Base-by-base conservation (phyloP, 2,329 filamentous ascomycete species). In the Arthrobotrys iridis region DNA sequence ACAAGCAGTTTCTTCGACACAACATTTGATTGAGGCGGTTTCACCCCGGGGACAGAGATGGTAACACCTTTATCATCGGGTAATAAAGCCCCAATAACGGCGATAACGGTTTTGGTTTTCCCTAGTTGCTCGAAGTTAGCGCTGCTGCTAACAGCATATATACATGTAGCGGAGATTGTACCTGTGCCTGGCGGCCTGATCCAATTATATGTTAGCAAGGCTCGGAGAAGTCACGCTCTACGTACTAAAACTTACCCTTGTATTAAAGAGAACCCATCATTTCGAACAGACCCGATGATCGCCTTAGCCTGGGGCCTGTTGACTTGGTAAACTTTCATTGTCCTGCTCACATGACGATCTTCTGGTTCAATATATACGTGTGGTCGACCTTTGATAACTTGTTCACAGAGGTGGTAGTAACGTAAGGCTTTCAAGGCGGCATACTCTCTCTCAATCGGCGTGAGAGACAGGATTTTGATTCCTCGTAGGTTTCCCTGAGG, bases 51-150 rank as follows among this genome's bases (percentile, higher is more conserved):
- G 13, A 77, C 75, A 0, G 78, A 74, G 46, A 78, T 78, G 79
- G 52, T 80, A 11, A 81, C 79, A 13, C 82, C 80, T 64, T 81
- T 81, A 76, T 80, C 77, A 43, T 79, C 79, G 63, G 80, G 77
- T 83, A 97, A 82, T 13, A 99, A 85, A 37, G 93, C 92, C 35
- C 95, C 95, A 22, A 98, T 93, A 85, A 99, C 96, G 30, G 94
- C 95, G 66, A 96, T 88, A 75, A 99, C 99, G 0, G 95, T 99
- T 82, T 99, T 99, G 0, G 95, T 99, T 84, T 99, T 99, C 80
- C 94, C 95, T 76, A 45, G 4, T 18, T 43, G 6, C 6, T 11
- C 7, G 28, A 7, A 2, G 26, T 68, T 58, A 75, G 70, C n/a
- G 6, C 40, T 26, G 20, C 24, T 1, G 3, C 3, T 50, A n/a